These are phyloP conservation scores for Blastobotrys petasosporus DNA, from an alignment of 1,139 yeast species.

Conservation along the genomic window DNA sequence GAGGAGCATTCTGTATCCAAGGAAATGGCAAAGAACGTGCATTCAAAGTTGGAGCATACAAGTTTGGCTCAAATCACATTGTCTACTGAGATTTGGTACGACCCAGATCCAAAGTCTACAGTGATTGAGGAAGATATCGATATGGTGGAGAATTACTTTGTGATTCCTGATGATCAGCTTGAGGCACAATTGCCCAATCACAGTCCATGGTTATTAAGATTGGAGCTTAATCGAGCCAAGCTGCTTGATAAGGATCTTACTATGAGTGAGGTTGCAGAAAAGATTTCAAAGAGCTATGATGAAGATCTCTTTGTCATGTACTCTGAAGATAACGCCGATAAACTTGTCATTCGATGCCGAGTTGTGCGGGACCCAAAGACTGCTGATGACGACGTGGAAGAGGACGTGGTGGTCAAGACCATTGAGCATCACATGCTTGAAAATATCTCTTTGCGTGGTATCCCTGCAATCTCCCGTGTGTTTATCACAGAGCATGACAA, in stretches of 20 bases:
- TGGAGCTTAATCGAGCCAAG: slow-evolving; percentile 96
- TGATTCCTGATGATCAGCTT: slow-evolving; percentile 96
- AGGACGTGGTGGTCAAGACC: slow-evolving; percentile 91
- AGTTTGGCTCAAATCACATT: slow-evolving; percentile 91
- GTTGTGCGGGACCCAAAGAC: slow-evolving; percentile 95
- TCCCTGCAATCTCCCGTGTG: slow-evolving; percentile 86
- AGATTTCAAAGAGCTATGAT: slow-evolving; percentile 87
- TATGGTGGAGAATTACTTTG: slow-evolving; percentile 94
- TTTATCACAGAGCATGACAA: slow-evolving; percentile 93
- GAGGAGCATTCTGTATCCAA: slow-evolving; percentile 79
- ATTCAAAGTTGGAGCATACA: slow-evolving; percentile 95
- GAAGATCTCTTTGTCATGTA: slow-evolving; percentile 95
- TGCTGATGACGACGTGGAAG: slow-evolving; percentile 91
- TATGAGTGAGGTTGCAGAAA: slow-evolving; percentile 97
- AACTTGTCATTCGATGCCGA: slow-evolving; percentile 95
- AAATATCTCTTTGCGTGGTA: slow-evolving; percentile 91
- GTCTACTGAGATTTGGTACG: slow-evolving; percentile 95
- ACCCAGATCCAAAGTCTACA: slow-evolving; percentile 95
- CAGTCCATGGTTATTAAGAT: slow-evolving; percentile 95
- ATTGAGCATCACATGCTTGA: slow-evolving; percentile 96
- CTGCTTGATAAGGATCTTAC: slow-evolving; percentile 97
- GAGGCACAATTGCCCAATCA: slow-evolving; percentile 90
- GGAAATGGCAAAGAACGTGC: slow-evolving; percentile 89
- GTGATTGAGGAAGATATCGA: slow-evolving; percentile 95
- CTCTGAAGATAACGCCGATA: slow-evolving; percentile 99